Evolutionary conservation across 371 early-diverging fungal genomes (phyloP), one percentile per base, ranked within the genome.

Genomic region (Basidiobolus meristosporus): DNA sequence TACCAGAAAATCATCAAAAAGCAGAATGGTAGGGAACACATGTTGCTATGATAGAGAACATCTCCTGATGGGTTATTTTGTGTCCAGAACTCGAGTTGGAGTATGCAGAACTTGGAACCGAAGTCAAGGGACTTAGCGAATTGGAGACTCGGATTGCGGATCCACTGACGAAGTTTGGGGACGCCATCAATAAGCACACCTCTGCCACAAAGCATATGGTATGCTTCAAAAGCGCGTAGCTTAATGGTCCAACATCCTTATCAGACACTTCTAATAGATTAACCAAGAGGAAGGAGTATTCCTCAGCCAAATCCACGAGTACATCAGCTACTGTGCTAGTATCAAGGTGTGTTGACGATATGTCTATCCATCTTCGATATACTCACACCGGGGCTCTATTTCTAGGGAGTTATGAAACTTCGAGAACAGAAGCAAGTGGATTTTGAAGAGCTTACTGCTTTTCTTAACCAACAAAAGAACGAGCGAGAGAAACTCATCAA

Each of bases 361-460:
- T n/a, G n/a, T n/a, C n/a, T n/a, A n/a, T n/a, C n/a, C n/a, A n/a
- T n/a, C n/a, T n/a, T 19, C 26, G 30, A 14, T 17, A 20, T n/a
- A 16, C 31, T 38, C 6, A 28, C 32, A 18, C 43, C 20, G 29
- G n/a, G n/a, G n/a, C n/a, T n/a, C n/a, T n/a, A 16, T 18, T 34
- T 20, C 14, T 53, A 82, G 80, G 76, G 75, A 46, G 54, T 83
- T 10, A 59, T 92, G 20, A 82, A 78, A 45, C 46, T 76, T 34
- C 65, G 92, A 10, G 93, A 91, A 55, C 89, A 90, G 56, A 91
- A 90, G 55, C 92, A 91, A 51, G 57, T 90, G 4, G 93, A 92
- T 60, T 76, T 69, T 56, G 92, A 92, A 56, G 92, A 85, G 33
- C 61, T 91, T 18, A 64, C 78, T 0, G 70, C 70, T 41, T 90